These are phyloP conservation scores for Fusarium heterosporum DNA, from an alignment of 2,329 filamentous ascomycete species.

Conservation along the genomic window DNA sequence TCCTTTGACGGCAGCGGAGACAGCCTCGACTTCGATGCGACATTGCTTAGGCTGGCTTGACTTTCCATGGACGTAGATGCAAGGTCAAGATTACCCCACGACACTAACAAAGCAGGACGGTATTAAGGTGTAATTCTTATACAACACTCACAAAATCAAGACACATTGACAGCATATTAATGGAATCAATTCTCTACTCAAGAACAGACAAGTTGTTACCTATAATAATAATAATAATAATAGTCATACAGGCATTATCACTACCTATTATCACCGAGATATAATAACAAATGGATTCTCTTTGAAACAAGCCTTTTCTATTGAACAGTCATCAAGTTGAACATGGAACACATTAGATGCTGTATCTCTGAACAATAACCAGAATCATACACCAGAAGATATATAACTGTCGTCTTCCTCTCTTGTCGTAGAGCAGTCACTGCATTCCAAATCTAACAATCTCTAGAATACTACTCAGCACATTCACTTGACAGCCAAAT, in stretches of 20 bases:
- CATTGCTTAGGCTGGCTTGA: conserved; percentile 23
- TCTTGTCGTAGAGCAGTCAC: neutral
- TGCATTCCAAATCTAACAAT: neutral
- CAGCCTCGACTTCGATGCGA: conserved; percentile 50
- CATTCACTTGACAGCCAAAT: neutral
- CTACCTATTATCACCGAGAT: too few relatives aligned
- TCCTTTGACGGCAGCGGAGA: conserved; percentile 49
- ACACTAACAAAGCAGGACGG: neutral
- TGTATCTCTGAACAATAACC: neutral
- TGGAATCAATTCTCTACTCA: too few relatives aligned
- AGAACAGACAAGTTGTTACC: too few relatives aligned
- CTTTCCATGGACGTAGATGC: conserved; percentile 1
- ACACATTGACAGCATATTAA: too few relatives aligned
- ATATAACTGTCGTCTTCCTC: neutral
- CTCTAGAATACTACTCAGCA: neutral
- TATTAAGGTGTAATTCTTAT: neutral
- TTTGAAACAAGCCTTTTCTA: neutral
- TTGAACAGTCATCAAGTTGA: neutral
- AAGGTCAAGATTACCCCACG: conserved; percentile 24
- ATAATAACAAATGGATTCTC: too few relatives aligned
- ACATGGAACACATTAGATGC: neutral
- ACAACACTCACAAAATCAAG: neutral
- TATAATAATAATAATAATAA: too few relatives aligned
- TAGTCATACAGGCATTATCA: too few relatives aligned
- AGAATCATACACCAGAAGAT: neutral